A percentile compares a stretch with the other conserved stretches of the same genome.
Conservation (phyloP, 2,329 filamentous ascomycete species). For the Colletotrichum incanum region DNA sequence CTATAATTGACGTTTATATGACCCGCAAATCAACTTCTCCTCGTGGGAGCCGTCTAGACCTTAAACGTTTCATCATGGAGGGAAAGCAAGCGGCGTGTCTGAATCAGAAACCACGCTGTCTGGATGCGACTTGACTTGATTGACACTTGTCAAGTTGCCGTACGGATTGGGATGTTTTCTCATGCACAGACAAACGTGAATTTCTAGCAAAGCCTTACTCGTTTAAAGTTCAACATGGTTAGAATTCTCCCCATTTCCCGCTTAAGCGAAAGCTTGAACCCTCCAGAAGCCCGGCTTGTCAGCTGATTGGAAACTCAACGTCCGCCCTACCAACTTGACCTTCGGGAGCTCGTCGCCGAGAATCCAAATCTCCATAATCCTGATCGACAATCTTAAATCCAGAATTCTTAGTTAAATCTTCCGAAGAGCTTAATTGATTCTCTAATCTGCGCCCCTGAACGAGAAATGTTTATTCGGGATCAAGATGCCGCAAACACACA, state of each 20-base stretch:
- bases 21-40: background rate
- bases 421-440: background rate
- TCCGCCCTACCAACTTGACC: background rate
- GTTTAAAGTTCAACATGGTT: conserved; percentile 8
- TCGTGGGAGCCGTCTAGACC: background rate
- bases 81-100: background rate
- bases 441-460: background rate
- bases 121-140: background rate
- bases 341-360: conserved; percentile 18
- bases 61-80: background rate
- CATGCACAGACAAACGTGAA: conserved; percentile 14
- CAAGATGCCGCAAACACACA: background rate
- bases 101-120: conserved; percentile 14
- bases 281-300: background rate
- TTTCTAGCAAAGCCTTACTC: conserved; percentile 13
- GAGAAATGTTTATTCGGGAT: background rate
- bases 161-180: conserved; percentile 14
- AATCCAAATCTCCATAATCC: conserved; percentile 19
- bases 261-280: conserved; percentile 8
- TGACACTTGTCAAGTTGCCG: conserved; percentile 32
- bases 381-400: conserved; percentile 14
- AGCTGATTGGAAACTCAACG: conserved; percentile 18
- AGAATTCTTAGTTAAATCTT: conserved; percentile 1
- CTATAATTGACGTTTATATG: background rate
- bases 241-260: background rate